Conservation (phyloP, 768 basidiomycete genomes). For the Clavaria fumosa region DNA sequence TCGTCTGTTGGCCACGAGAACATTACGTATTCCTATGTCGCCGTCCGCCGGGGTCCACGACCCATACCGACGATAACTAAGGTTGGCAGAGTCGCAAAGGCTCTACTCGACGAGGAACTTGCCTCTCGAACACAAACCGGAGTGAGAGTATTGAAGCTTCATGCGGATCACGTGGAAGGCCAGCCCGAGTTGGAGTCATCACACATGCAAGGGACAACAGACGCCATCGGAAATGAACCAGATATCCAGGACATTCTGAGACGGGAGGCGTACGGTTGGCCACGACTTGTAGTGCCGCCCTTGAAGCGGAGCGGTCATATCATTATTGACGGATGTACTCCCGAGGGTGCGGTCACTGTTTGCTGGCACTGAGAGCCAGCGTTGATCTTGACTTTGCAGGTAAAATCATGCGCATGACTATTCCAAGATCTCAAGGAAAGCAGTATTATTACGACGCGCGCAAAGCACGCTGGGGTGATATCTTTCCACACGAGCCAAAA, state of each 20-base stretch:
- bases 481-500: constrained; percentile 84
- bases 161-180: constrained; percentile 22
- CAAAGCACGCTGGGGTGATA: constrained; percentile 87
- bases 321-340: constrained; percentile 76
- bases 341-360: constrained; percentile 40
- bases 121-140: constrained; percentile 14
- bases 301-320: constrained; percentile 85
- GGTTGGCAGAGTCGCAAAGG: constrained; percentile 37
- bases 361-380: not conserved
- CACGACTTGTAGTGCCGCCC: constrained; percentile 84
- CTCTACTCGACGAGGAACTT: constrained; percentile 21
- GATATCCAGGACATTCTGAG: constrained; percentile 42
- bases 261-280: constrained; percentile 74
- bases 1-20: constrained; percentile 76
- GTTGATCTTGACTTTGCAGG: constrained; percentile 31
- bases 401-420: constrained; percentile 80
- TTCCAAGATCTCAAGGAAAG: constrained; percentile 91
- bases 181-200: too few species aligned
- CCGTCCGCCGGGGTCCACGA: constrained; percentile 64
- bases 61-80: constrained; percentile 28
- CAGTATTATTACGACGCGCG: constrained; percentile 91
- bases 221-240: constrained; percentile 11
- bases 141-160: constrained; percentile 28
- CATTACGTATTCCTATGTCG: constrained; percentile 78
- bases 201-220: constrained; percentile 6